Percentiles rank a stretch among this genome's conserved stretches.
Evolutionary conservation across 2,329 filamentous ascomycete species (phyloP).

Genomic region (Colletotrichum truncatum): DNA sequence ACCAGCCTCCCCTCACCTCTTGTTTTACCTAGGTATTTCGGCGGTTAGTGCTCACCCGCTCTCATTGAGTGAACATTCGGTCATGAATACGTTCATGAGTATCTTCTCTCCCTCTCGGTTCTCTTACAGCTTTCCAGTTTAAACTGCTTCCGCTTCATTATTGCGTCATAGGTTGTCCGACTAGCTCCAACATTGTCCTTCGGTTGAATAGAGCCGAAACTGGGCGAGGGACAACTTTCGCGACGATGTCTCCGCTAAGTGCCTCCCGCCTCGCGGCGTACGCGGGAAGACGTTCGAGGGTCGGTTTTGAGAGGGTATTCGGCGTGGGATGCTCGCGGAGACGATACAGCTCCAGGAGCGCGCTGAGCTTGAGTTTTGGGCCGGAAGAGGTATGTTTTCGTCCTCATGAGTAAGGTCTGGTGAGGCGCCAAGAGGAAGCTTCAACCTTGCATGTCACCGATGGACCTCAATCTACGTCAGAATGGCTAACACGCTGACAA

Average conservation of each 20-base stretch:
- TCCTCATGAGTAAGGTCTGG: neutral
- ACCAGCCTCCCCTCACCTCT: conserved; percentile 11
- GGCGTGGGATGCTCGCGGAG: no score
- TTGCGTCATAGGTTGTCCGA: neutral
- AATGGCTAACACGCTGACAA: neutral
- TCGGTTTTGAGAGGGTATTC: no score
- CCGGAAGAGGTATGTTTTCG: conserved; percentile 2
- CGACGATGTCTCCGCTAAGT: neutral
- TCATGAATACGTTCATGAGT: neutral
- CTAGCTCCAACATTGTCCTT: neutral
- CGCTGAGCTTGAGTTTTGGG: conserved; percentile 8
- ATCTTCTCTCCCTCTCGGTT: neutral
- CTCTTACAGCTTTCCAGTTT: no score
- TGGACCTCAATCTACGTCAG: neutral
- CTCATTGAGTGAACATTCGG: neutral
- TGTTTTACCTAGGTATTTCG: neutral
- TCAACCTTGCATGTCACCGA: no score
- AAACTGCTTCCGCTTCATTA: no score
- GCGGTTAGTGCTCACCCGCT: conserved; percentile 4
- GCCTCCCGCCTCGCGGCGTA: neutral
- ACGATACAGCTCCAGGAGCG: neutral
- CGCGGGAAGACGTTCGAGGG: neutral
- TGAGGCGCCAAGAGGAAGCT: neutral
- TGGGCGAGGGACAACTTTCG: neutral
- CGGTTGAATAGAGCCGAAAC: neutral